Evolutionary conservation across 2,329 filamentous ascomycete species (phyloP).

Genomic region (Aspergillus ibericus): DNA sequence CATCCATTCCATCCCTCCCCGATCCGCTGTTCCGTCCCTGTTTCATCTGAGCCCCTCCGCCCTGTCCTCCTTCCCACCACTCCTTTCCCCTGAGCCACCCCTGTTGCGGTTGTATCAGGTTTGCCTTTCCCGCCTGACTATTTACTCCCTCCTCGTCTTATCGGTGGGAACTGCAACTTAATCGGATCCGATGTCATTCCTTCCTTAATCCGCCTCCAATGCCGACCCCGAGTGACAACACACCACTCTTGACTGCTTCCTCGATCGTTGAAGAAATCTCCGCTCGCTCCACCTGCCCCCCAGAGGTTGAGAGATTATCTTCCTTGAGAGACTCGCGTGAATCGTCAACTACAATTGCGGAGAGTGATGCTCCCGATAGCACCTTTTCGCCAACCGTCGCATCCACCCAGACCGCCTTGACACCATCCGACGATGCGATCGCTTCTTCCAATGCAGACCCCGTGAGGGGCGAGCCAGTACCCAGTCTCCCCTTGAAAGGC

Average conservation of each 20-base stretch:
- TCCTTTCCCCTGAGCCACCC: neutral
- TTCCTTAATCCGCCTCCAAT: conserved; percentile 45
- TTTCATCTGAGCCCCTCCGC: neutral
- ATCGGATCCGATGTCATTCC: conserved; percentile 37
- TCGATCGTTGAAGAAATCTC: conserved; percentile 47
- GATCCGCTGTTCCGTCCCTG: neutral
- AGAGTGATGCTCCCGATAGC: conserved; percentile 30
- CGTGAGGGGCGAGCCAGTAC: conserved; percentile 26
- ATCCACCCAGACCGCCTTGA: conserved; percentile 27
- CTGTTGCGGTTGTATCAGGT: neutral
- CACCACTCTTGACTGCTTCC: conserved; percentile 42
- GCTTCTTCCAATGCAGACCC: conserved; percentile 26
- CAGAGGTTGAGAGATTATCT: conserved; percentile 42
- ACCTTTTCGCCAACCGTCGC: conserved; percentile 26
- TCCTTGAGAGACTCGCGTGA: conserved; percentile 36
- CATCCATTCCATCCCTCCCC: neutral
- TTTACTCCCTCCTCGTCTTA: conserved; percentile 27
- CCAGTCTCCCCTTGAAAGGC: conserved; percentile 23
- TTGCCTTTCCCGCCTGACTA: conserved; percentile 10
- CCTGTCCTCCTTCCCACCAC: conserved; percentile 3
- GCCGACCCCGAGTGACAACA: conserved; percentile 51
- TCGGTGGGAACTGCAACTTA: conserved; percentile 15
- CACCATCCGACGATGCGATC: conserved; percentile 30
- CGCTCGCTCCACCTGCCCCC: conserved; percentile 52
- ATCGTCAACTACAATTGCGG: conserved; percentile 18